A percentile compares a stretch with the other conserved stretches of the same genome.
These are phyloP conservation scores for Colletotrichum liriopes DNA, from an alignment of 2,329 filamentous ascomycete genomes.

Conservation along the genomic window DNA sequence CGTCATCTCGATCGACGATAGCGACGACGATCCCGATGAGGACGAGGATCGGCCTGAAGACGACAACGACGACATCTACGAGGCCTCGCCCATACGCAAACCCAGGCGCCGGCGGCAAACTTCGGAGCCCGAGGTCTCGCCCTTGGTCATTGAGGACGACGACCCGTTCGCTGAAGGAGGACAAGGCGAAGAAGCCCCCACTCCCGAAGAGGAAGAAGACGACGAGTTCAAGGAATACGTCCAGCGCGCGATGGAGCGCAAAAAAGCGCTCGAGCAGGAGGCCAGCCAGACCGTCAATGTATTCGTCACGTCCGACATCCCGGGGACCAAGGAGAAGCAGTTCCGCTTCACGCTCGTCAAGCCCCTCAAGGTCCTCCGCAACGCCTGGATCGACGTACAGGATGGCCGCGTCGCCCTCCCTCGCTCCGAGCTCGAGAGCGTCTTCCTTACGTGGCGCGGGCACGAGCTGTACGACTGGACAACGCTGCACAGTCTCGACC, in stretches of 20 bases:
- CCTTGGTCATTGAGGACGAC: slow-evolving; percentile 48
- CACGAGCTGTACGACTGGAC: slow-evolving; percentile 82
- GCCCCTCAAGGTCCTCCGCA: slow-evolving; percentile 75
- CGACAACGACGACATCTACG: slow-evolving; percentile 29
- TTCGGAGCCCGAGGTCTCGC: slow-evolving; percentile 25
- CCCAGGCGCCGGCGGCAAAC: slow-evolving; percentile 7
- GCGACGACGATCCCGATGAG: slow-evolving; percentile 40
- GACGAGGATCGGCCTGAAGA: slow-evolving; percentile 33
- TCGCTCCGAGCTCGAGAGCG: slow-evolving; percentile 61
- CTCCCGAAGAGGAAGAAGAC: slow-evolving; percentile 49
- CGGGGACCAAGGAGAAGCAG: slow-evolving; percentile 68
- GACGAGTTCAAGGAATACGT: slow-evolving; percentile 65
- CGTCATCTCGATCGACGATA: slow-evolving; percentile 46
- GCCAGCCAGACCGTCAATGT: slow-evolving; percentile 50
- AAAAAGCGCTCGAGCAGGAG: slow-evolving; percentile 27
- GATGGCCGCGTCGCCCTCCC: slow-evolving; percentile 54
- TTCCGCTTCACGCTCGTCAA: slow-evolving; percentile 78
- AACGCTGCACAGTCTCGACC: slow-evolving; percentile 78
- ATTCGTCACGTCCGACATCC: slow-evolving; percentile 75
- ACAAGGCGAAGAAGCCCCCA: slow-evolving; percentile 33
- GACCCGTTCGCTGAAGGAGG: slow-evolving; percentile 39
- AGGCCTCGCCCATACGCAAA: slow-evolving; percentile 42
- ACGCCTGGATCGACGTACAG: slow-evolving; percentile 79
- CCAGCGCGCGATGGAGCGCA: slow-evolving; percentile 57
- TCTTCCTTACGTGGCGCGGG: slow-evolving; percentile 87